phyloP scores from a whole-genome alignment of 2,329 filamentous ascomycete genomes.

The Xylaria sp. region DNA sequence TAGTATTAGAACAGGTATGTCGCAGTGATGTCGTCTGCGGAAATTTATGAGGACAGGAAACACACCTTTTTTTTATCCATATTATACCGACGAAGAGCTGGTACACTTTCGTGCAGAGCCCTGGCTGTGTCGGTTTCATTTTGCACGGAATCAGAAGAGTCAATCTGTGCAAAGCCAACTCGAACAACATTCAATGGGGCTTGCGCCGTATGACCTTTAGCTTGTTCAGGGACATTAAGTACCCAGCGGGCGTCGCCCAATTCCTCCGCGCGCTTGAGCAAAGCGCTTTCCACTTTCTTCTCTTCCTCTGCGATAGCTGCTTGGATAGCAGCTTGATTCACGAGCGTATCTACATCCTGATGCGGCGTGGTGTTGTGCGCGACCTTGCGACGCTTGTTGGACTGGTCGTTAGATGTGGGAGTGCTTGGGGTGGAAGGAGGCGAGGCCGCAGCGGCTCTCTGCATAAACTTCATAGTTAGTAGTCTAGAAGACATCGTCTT shows the following conservation, averaged over 20 bases:
- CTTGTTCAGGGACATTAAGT: constrained; percentile 64
- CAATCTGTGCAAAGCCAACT: constrained; percentile 63
- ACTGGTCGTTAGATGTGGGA: constrained; percentile 61
- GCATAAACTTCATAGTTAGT: constrained; percentile 98
- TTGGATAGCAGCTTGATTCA: constrained; percentile 70
- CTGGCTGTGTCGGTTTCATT: constrained; percentile 41
- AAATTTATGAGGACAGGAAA: constrained; percentile 4
- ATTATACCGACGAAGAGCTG: constrained; percentile 48
- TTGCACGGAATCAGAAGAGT: constrained; percentile 44
- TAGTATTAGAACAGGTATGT: constrained; percentile 45
- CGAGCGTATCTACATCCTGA: constrained; percentile 56
- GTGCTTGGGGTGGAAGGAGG: constrained; percentile 57
- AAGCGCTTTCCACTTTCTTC: constrained; percentile 68
- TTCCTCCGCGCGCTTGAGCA: constrained; percentile 71
- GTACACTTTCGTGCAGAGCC: constrained; percentile 34
- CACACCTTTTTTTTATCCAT: constrained; percentile 50
- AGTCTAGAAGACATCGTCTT: constrained; percentile 88
- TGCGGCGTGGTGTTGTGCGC: constrained; percentile 51
- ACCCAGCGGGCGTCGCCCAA: constrained; percentile 81
- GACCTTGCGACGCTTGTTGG: constrained; percentile 72
- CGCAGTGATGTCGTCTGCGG: neutral
- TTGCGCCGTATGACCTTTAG: constrained; percentile 48
- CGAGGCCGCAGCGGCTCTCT: constrained; percentile 79
- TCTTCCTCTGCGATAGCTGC: constrained; percentile 75
- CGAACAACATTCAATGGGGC: constrained; percentile 68